These are phyloP conservation scores for Fusarium aywerte DNA, from an alignment of 2,329 filamentous ascomycete genomes.

Conservation along the genomic window DNA sequence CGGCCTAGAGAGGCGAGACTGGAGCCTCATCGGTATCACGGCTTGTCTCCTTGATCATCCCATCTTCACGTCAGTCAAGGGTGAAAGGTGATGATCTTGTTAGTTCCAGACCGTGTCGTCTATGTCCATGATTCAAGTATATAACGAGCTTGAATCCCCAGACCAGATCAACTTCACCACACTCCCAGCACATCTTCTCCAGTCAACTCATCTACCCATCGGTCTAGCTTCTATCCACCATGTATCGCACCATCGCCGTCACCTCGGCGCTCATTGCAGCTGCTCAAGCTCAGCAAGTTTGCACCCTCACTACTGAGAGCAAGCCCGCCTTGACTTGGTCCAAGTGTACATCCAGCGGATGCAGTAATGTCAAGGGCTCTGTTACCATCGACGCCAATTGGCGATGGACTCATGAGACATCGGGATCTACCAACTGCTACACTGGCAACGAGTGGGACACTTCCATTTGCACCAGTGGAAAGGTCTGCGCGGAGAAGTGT, in stretches of 20 bases:
- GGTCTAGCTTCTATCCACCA: conserved; percentile 33
- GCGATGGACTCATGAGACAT: conserved; percentile 66
- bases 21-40: conserved; percentile 19
- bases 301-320: conserved; percentile 58
- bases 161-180: conserved; percentile 19
- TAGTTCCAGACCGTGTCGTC: not conserved
- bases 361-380: conserved; percentile 60
- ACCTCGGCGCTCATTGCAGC: conserved; percentile 45
- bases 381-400: conserved; percentile 70
- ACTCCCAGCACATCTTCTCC: conserved; percentile 25
- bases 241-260: conserved; percentile 48
- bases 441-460: conserved; percentile 62
- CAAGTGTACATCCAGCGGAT: conserved; percentile 63
- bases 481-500: conserved; percentile 60
- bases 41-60: conserved; percentile 18
- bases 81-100: not conserved
- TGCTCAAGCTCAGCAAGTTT: conserved; percentile 61
- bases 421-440: conserved; percentile 66
- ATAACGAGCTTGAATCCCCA: conserved; percentile 28
- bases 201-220: conserved; percentile 24
- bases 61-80: not conserved
- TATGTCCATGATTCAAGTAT: conserved; percentile 10
- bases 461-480: conserved; percentile 53
- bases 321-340: conserved; percentile 66
- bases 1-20: conserved; percentile 8